Evolutionary conservation across 1,139 yeast species (phyloP).

Genomic region (Wickerhamomyces sp.): DNA sequence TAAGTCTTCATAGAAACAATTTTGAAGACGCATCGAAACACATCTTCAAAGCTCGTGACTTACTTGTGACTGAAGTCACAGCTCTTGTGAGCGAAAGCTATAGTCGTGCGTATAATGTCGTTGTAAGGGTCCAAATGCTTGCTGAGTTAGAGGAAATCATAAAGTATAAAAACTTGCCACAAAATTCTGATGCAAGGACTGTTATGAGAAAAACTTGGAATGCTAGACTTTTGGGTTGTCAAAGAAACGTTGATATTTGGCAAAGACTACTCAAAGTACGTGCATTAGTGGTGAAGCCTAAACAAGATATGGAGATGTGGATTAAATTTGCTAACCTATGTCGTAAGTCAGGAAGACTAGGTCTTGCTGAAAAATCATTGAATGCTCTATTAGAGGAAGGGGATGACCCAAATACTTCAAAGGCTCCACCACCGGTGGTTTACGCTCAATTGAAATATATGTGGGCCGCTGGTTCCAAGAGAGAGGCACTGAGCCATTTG

Average conservation of each 20-base stretch:
- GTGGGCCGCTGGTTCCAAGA: slow-evolving; percentile 94
- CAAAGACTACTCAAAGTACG: slow-evolving; percentile 92
- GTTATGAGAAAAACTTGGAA: slow-evolving; percentile 93
- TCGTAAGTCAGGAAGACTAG: slow-evolving; percentile 87
- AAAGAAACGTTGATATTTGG: slow-evolving; percentile 97
- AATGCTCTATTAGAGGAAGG: slow-evolving; percentile 64
- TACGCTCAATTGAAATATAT: slow-evolving; percentile 94
- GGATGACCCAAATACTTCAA: slow-evolving; percentile 54
- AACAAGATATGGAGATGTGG: slow-evolving; percentile 98
- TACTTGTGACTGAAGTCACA: slow-evolving; percentile 87
- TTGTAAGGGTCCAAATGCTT: slow-evolving; percentile 93
- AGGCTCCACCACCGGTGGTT: slow-evolving; percentile 94
- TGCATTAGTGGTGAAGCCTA: slow-evolving; percentile 89
- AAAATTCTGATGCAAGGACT: slow-evolving; percentile 70
- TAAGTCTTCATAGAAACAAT: slow-evolving; percentile 80
- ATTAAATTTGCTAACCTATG: slow-evolving; percentile 95
- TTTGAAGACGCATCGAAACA: slow-evolving; percentile 79
- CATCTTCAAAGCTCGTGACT: slow-evolving; percentile 79
- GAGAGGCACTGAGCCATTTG: slow-evolving; percentile 80
- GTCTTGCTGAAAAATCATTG: slow-evolving; percentile 88
- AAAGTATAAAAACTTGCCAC: slow-evolving; percentile 79
- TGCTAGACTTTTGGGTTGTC: slow-evolving; percentile 87
- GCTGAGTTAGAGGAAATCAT: slow-evolving; percentile 96
- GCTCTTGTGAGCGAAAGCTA: slow-evolving; percentile 95
- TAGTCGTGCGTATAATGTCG: slow-evolving; percentile 94